These are phyloP conservation scores for Trichosporon sp. DNA, from an alignment of 1,284 basidiomycete genomes.

Conservation along the genomic window DNA sequence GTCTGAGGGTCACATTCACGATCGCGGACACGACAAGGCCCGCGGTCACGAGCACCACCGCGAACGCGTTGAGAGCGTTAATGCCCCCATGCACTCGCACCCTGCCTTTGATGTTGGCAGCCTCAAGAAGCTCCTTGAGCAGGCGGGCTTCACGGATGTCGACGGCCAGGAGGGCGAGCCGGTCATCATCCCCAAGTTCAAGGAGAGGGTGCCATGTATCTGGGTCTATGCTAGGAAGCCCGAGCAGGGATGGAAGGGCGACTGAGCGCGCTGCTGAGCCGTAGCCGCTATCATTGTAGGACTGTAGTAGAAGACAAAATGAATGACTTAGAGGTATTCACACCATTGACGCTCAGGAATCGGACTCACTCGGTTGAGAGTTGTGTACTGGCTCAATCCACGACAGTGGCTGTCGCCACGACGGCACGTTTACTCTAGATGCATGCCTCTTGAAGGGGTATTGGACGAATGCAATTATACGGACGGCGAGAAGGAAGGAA, in stretches of 20 bases:
- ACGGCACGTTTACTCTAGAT: background rate
- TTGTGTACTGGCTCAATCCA: too few species aligned
- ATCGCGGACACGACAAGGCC: slow-evolving; percentile 4
- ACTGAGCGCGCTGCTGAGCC: too few species aligned
- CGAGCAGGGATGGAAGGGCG: background rate
- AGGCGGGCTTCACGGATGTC: slow-evolving; percentile 22
- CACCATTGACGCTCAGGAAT: too few species aligned
- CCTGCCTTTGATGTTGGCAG: slow-evolving; percentile 16
- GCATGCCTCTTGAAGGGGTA: background rate
- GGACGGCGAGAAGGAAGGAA: too few species aligned
- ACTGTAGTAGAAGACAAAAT: background rate
- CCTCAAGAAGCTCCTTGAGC: slow-evolving; percentile 16
- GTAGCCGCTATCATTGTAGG: too few species aligned
- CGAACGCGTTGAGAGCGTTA: slow-evolving; percentile 13
- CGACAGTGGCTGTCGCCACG: background rate
- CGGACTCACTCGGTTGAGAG: too few species aligned
- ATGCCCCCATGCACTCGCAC: slow-evolving; percentile 27
- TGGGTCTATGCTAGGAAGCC: slow-evolving; percentile 5
- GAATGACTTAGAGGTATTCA: too few species aligned
- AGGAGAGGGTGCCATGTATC: slow-evolving; percentile 7
- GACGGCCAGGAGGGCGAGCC: background rate
- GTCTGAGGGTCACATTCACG: slow-evolving; percentile 18
- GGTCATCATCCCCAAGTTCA: background rate
- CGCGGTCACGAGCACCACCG: slow-evolving; percentile 19
- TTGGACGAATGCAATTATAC: background rate